Evolutionary conservation across 2,329 filamentous ascomycete genomes (phyloP), one percentile per base, ranked within the genome.

Genomic region (Sporothrix euskadiensis): DNA sequence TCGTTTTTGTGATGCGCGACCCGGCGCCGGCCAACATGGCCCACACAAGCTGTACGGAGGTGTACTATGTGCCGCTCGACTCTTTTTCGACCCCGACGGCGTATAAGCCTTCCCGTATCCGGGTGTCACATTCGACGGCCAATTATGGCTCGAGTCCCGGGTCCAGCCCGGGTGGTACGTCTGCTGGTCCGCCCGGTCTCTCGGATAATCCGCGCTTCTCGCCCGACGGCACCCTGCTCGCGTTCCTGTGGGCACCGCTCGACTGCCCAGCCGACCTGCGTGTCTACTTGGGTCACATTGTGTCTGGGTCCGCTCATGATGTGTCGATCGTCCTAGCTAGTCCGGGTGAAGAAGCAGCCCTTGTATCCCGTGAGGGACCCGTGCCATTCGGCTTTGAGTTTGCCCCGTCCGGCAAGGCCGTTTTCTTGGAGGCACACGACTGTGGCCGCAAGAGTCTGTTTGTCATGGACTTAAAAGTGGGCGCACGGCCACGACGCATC

Each of bases 351-450:
- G 39, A 44, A n/a, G 61, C 61, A 2, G 35, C 61, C 5, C 61
- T 47, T 4, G 39, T 30, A 1, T 47, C 61, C 3, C 39, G 61
- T 4, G 61, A 66, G 1, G 61, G 61, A 4, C 19, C 65, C 4
- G 77, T 79, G 2, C 81, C 82, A 0, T 73, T 32, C 1, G 73
- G 65, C 0, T 82, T 84, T 56, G 78, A 81, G 52, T 85, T 84
- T 73, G 77, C 80, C 0, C 78, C 80, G 0, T 76, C 78, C 16
- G 78, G 80, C 1, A 77, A 81, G 52, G 78, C 78, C 6, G 57
- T 84, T 26, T 79, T 84, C 54, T 69, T 83, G 12, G 75, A 74
- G 0, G 83, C 80, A 3, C 74, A 80, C 16, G 78, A 81, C 54
- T 79, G 76, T 49, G 83, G 82, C 7, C 79, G 81, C 12, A 68